These are phyloP conservation scores for Tylopilus cervinicoccineus DNA, from an alignment of 768 basidiomycete species.

Conservation along the genomic window DNA sequence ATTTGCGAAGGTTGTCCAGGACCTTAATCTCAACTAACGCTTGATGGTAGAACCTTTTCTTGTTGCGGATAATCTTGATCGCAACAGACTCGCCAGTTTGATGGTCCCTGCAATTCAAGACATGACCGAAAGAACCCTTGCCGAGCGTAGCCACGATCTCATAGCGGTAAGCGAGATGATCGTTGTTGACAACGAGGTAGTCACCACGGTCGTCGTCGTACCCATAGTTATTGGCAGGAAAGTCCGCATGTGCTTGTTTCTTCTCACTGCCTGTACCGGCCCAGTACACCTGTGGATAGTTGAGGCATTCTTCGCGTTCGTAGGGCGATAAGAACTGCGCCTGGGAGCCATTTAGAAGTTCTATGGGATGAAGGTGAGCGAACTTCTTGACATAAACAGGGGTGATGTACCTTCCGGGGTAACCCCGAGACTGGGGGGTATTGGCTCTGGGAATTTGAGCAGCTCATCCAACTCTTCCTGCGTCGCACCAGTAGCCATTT, in stretches of 20 bases:
- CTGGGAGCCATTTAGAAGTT: conserved; percentile 60
- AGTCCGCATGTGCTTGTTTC: conserved; percentile 71
- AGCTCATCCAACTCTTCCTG: conserved; percentile 87
- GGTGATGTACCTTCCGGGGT: conserved; percentile 64
- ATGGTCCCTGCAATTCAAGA: conserved; percentile 92
- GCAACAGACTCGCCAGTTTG: conserved; percentile 95
- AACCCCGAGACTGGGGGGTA: conserved; percentile 59
- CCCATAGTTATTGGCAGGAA: conserved; percentile 81
- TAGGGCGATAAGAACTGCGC: conserved; percentile 76
- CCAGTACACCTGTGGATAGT: conserved; percentile 81
- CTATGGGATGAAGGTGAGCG: conserved; percentile 35
- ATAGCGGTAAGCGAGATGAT: conserved; percentile 97
- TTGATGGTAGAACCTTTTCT: conserved; percentile 98
- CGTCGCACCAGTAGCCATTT: conserved; percentile 74
- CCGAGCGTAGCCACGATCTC: conserved; percentile 90
- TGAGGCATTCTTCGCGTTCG: conserved; percentile 88
- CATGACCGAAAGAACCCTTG: conserved; percentile 98
- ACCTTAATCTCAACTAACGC: conserved; percentile 99
- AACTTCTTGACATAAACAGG: neutral
- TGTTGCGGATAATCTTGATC: conserved; percentile 98
- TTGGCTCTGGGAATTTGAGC: conserved; percentile 90
- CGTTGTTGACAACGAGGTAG: conserved; percentile 84
- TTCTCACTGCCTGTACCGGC: conserved; percentile 79
- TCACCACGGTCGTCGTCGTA: conserved; percentile 99
- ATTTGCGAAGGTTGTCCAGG: conserved; percentile 92